Evolutionary conservation across 73 alveolate genomes (phyloP), one percentile per base, ranked within the genome.

Genomic region (Effrenium voratum): DNA sequence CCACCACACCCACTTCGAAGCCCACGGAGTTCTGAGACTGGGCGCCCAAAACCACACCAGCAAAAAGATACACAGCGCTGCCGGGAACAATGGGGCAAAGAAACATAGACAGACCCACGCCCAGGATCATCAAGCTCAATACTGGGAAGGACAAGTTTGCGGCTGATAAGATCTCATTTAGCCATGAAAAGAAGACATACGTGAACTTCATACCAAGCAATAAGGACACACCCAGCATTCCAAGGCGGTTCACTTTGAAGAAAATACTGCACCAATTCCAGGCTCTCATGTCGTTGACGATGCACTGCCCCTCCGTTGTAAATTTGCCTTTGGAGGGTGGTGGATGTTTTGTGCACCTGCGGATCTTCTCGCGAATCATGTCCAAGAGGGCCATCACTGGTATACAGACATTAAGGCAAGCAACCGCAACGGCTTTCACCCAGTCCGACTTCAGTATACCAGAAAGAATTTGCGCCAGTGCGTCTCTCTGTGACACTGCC

Each of bases 201-300:
- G 97, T 90, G 72, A 90, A n/a, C 87, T 90, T 90, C 97, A 90
- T 90, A 26, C 97, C 97, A 52, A 90, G n/a, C 13, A 90, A 38
- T 30, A 90, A 32, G 30, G 97, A 32, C 34, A 90, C 86, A n/a
- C 82, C 82, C 68, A 90, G 4, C 57, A 66, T 45, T 2, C 97
- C 97, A 34, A 90, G 55, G n/a, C 66, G 19, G 76, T 46, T 75
- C 47, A 90, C 83, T 76, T 90, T 90, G 75, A 90, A 75, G 40
- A 90, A 90, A 46, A 90, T 90, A 55, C 87, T 46, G 97, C 97
- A 68, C 97, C 97, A 90, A 34, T 86, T 59, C 97, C 97, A 90
- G 10, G 55, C 46, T 26, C 57, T 66, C 87, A 90, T 66, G 36
- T 90, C 97, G 1, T 2, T 22, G 40, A 90, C 32, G 57, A 90